phyloP scores from a whole-genome alignment of 768 basidiomycete genomes.

The Kwoniella newhampshirensis region DNA sequence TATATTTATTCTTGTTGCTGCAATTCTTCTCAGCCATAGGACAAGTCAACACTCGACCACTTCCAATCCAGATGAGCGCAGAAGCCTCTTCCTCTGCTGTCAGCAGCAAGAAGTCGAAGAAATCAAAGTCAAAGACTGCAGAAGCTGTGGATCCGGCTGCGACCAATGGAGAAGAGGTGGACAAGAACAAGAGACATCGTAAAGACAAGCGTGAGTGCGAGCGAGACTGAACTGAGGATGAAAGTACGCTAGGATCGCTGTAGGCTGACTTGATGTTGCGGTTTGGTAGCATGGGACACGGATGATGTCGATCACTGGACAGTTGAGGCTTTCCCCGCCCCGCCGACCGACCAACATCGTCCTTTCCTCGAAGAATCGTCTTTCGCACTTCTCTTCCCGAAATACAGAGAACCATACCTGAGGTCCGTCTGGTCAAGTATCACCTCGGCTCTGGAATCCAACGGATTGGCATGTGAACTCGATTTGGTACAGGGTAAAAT shows the following conservation, averaged over 20 bases:
- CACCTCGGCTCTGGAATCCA: conserved; percentile 70
- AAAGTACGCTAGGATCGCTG: too few species aligned
- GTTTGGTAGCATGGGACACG: conserved; percentile 90
- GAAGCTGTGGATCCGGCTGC: conserved; percentile 3
- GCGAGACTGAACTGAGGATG: neutral
- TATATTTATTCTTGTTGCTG: neutral
- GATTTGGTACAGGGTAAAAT: conserved; percentile 96
- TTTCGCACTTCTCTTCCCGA: conserved; percentile 96
- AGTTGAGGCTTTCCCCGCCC: conserved; percentile 71
- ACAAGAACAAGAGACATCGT: conserved; percentile 83
- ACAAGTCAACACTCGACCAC: neutral
- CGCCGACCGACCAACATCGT: conserved; percentile 61
- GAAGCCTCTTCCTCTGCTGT: conserved; percentile 37
- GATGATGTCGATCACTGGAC: conserved; percentile 99
- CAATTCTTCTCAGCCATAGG: neutral
- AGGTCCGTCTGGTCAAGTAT: conserved; percentile 92
- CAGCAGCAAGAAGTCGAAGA: conserved; percentile 26
- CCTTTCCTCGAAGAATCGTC: conserved; percentile 90
- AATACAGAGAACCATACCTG: conserved; percentile 89
- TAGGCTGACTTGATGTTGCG: conserved; percentile 3
- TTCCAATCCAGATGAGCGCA: conserved; percentile 29
- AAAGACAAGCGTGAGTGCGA: conserved; percentile 85
- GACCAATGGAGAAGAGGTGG: conserved; percentile 54
- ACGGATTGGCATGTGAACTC: conserved; percentile 79
- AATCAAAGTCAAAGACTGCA: conserved; percentile 20